phyloP scores from a whole-genome alignment of 108 stramenopile genomes.

The Cyclostephanos tholiformis region DNA sequence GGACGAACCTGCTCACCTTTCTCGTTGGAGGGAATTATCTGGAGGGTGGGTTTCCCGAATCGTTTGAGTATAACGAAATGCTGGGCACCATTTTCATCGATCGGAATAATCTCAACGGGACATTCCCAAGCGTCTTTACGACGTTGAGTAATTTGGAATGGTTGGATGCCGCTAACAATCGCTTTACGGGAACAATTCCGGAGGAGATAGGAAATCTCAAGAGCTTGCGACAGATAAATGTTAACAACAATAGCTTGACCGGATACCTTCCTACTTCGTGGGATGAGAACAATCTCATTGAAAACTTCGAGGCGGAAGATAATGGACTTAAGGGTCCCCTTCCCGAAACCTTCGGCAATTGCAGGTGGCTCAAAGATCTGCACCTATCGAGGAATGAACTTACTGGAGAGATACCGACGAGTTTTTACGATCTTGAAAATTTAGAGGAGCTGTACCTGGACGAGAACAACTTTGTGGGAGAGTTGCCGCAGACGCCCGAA shows the following conservation, averaged over 20 bases:
- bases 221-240: slow-evolving; percentile 35
- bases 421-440: slow-evolving; percentile 14
- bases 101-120: slow-evolving; percentile 37
- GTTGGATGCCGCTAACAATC: slow-evolving; percentile 41
- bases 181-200: slow-evolving; percentile 30
- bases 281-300: slow-evolving; percentile 32
- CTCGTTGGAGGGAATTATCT: slow-evolving; percentile 30
- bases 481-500: slow-evolving; percentile 16
- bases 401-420: slow-evolving; percentile 22
- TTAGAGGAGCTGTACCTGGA: slow-evolving; percentile 24
- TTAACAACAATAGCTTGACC: slow-evolving; percentile 37
- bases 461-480: slow-evolving; percentile 11
- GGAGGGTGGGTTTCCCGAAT: slow-evolving; percentile 23
- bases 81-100: slow-evolving; percentile 45
- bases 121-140: slow-evolving; percentile 39
- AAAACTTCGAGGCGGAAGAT: slow-evolving; percentile 33
- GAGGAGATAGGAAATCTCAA: slow-evolving; percentile 27
- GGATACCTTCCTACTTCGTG: slow-evolving; percentile 38
- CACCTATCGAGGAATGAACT: slow-evolving; percentile 40
- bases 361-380: slow-evolving; percentile 39
- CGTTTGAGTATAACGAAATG: slow-evolving; percentile 27
- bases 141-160: slow-evolving; percentile 47
- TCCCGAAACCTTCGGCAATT: slow-evolving; percentile 29
- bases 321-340: slow-evolving; percentile 48
- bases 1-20: slow-evolving; percentile 37